These are phyloP conservation scores for Solanum piurae DNA, from an alignment of 257 asterid species.

Conservation along the genomic window DNA sequence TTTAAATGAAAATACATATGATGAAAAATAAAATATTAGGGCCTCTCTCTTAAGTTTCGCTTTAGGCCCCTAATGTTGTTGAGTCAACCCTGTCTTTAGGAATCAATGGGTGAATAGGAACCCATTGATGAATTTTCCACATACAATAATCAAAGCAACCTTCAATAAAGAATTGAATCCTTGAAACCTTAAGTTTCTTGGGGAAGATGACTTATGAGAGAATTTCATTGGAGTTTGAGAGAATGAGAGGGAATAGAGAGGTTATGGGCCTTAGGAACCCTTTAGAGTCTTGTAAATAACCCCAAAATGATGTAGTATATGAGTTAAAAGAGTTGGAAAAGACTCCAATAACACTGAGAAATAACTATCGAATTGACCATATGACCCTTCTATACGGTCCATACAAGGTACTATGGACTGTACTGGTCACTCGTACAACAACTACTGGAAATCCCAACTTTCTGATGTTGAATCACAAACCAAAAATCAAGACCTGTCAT, in stretches of 20 bases:
- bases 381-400: not conserved
- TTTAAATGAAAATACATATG: too few species aligned
- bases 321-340: not conserved
- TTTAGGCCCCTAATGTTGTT: too few species aligned
- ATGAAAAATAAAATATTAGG: too few species aligned
- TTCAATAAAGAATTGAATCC: not conserved
- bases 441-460: not conserved
- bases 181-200: not conserved
- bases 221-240: not conserved
- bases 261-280: not conserved
- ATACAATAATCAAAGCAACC: not conserved
- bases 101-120: too few species aligned
- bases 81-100: too few species aligned
- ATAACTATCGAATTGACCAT: not conserved
- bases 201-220: not conserved
- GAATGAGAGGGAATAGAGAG: not conserved
- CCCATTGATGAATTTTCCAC: not conserved
- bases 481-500: too few species aligned
- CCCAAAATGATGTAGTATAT: not conserved
- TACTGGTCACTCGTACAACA: not conserved
- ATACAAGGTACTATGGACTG: not conserved
- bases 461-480: not conserved
- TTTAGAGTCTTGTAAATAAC: not conserved
- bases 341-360: not conserved
- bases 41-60: too few species aligned